Conservation (phyloP, 2,329 filamentous ascomycete genomes). For the Epichloe bromicola region DNA sequence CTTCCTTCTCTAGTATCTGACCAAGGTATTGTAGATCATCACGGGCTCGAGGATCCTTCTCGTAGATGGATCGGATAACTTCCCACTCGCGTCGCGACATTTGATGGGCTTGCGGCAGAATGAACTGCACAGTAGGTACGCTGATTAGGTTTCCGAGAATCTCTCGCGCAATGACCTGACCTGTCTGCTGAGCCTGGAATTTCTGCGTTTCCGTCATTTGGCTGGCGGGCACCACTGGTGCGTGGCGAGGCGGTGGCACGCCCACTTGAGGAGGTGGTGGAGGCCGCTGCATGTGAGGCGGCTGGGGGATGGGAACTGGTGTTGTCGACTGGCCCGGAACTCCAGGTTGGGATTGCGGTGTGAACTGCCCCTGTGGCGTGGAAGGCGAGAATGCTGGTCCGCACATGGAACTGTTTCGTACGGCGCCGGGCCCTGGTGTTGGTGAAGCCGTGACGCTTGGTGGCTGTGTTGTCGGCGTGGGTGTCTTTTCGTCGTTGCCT, state of each 20-base stretch:
- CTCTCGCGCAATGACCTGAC: constrained; percentile 45
- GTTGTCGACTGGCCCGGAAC: constrained; percentile 21
- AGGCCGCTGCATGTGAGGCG: constrained; percentile 13
- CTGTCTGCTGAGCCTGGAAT: constrained; percentile 33
- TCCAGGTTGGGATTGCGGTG: constrained; percentile 16
- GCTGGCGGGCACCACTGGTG: constrained; percentile 4
- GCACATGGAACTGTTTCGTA: constrained; percentile 34
- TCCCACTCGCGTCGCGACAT: constrained; percentile 63
- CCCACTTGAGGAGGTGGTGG: constrained; percentile 7
- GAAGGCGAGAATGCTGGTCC: constrained; percentile 43
- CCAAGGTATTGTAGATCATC: constrained; percentile 48
- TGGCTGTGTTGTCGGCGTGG: constrained; percentile 8
- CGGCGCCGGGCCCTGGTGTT: constrained; percentile 20
- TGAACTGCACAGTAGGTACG: constrained; percentile 53
- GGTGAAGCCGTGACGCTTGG: constrained; percentile 16
- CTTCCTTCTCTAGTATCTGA: constrained; percentile 38
- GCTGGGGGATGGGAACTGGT: constrained; percentile 24
- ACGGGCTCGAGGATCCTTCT: constrained; percentile 50
- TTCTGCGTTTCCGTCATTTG: constrained; percentile 21
- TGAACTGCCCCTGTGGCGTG: constrained; percentile 23
- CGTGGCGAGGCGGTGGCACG: not conserved
- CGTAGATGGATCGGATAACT: constrained; percentile 56
- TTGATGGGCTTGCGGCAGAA: constrained; percentile 54
- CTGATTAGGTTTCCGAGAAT: constrained; percentile 50
- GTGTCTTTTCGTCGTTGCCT: constrained; percentile 11